These are phyloP conservation scores for Kwoniella botswanensis DNA, from an alignment of 768 basidiomycete genomes.

Conservation along the genomic window DNA sequence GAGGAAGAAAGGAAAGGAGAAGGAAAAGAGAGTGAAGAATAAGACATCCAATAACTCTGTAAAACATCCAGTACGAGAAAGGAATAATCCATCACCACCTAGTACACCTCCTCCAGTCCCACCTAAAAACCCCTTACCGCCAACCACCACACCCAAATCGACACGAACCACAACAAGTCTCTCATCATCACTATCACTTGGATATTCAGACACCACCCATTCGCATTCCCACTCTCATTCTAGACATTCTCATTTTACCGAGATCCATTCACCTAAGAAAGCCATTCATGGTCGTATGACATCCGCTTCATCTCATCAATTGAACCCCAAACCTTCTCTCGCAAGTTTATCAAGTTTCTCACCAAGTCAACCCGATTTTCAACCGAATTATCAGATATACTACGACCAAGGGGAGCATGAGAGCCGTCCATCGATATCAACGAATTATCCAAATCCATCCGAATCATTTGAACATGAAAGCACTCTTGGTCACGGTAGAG, in stretches of 20 bases:
- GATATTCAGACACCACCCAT: neutral
- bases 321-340: slow-evolving; percentile 1
- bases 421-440: neutral
- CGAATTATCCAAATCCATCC: neutral
- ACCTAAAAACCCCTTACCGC: neutral
- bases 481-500: neutral
- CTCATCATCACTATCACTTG: neutral
- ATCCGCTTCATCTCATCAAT: slow-evolving; percentile 21
- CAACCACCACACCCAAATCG: slow-evolving; percentile 9
- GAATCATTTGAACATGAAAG: slow-evolving; percentile 15
- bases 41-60: neutral
- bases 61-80: neutral
- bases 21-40: neutral
- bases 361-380: neutral
- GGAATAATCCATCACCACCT: neutral
- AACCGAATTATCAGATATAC: neutral
- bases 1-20: slow-evolving; percentile 8
- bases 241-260: slow-evolving; percentile 5
- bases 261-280: slow-evolving; percentile 9
- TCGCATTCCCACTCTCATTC: neutral
- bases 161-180: slow-evolving; percentile 1
- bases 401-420: neutral
- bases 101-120: slow-evolving; percentile 18
- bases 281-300: slow-evolving; percentile 9
- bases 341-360: neutral